phyloP scores from a whole-genome alignment of 345 rosid genomes.

The Eucalyptus viminalis region DNA sequence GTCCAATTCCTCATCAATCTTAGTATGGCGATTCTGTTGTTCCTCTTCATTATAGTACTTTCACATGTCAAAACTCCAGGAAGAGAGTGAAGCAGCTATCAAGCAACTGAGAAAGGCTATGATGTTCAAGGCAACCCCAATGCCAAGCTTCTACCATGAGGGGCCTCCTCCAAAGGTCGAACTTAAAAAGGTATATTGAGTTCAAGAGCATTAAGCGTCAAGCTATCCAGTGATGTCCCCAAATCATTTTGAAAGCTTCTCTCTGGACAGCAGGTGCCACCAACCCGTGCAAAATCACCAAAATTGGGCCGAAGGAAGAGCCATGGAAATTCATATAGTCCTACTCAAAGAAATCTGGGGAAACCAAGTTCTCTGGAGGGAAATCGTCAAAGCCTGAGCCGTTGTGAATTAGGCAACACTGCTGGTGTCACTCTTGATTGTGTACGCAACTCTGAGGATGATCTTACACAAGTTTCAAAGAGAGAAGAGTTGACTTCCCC shows the following conservation, averaged over 20 bases:
- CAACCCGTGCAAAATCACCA: conserved; percentile 1
- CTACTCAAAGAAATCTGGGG: not conserved
- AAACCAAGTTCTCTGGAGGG: not conserved
- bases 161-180: conserved; percentile 73
- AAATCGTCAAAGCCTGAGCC: not conserved
- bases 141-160: conserved; percentile 89
- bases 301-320: conserved; percentile 1
- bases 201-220: not conserved
- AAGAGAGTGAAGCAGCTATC: conserved; percentile 85
- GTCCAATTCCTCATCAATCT: not conserved
- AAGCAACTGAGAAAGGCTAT: conserved; percentile 78
- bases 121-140: conserved; percentile 75
- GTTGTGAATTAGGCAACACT: not conserved
- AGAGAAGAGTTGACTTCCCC: not conserved
- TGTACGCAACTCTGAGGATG: not conserved
- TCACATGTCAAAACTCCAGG: conserved; percentile 22
- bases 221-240: not conserved
- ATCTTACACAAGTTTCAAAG: not conserved
- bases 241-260: not conserved
- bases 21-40: not conserved
- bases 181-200: conserved; percentile 67
- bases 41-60: not conserved
- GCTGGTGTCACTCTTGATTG: not conserved
- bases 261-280: not conserved
- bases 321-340: not conserved